phyloP scores from a whole-genome alignment of 805 yeast species.

The Helenozyma rhizophorensis region DNA sequence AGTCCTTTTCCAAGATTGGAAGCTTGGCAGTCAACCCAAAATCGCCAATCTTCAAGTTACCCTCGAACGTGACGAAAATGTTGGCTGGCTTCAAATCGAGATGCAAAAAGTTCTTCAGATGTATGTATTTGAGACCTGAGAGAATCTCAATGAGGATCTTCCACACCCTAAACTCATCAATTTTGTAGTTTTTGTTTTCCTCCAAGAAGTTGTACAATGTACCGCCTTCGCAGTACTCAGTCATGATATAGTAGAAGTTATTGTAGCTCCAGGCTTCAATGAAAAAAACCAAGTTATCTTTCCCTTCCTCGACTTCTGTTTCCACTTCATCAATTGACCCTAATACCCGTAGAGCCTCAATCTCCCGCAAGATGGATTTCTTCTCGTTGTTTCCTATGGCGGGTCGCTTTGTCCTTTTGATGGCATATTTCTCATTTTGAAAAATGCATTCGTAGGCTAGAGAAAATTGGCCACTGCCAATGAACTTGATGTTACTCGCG shows the following conservation, averaged over 20 bases:
- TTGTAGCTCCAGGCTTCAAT: constrained; percentile 83
- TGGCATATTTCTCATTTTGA: constrained; percentile 70
- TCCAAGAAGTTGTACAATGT: constrained; percentile 75
- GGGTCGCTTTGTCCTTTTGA: constrained; percentile 76
- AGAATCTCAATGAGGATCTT: constrained; percentile 83
- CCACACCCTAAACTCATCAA: constrained; percentile 98
- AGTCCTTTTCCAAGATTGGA: constrained; percentile 60
- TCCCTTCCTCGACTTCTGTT: constrained; percentile 52
- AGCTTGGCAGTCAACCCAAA: constrained; percentile 88
- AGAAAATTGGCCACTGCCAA: constrained; percentile 89
- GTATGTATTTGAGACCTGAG: constrained; percentile 77
- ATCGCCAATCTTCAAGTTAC: constrained; percentile 90
- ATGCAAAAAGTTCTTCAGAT: constrained; percentile 69
- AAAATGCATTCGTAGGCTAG: constrained; percentile 78
- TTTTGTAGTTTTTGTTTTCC: constrained; percentile 63
- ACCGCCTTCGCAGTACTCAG: constrained; percentile 94
- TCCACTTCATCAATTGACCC: constrained; percentile 37
- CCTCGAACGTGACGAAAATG: constrained; percentile 90
- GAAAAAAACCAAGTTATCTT: constrained; percentile 72
- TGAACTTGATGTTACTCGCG: constrained; percentile 50
- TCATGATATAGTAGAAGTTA: constrained; percentile 80
- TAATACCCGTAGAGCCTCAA: constrained; percentile 55
- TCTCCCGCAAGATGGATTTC: constrained; percentile 65
- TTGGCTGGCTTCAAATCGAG: constrained; percentile 95
- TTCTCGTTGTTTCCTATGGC: constrained; percentile 49